phyloP scores from a whole-genome alignment of 176 grass and related monocot species.

The Chloris gayana region DNA sequence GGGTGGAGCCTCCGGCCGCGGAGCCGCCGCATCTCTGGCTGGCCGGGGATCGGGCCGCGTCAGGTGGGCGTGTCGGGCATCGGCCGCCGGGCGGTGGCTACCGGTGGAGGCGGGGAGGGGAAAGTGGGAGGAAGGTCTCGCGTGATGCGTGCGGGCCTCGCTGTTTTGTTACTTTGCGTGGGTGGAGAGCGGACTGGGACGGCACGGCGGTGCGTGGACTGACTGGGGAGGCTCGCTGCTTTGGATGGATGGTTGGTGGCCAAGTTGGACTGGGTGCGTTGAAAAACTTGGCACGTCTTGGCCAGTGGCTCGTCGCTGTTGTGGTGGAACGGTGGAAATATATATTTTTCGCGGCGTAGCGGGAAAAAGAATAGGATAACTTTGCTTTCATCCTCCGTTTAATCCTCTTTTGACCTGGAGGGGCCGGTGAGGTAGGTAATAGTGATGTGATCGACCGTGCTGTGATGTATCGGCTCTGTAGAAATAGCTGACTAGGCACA shows the following conservation, averaged over 20 bases:
- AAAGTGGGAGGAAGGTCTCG: conserved; percentile 41
- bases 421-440: background rate
- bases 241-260: conserved; percentile 24
- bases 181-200: background rate
- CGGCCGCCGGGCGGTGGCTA: conserved; percentile 10
- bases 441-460: background rate
- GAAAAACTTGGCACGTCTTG: conserved; percentile 6
- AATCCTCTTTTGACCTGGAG: background rate
- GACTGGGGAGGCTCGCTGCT: background rate
- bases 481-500: no score
- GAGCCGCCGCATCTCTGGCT: conserved; percentile 22
- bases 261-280: conserved; percentile 38
- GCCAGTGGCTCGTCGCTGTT: conserved; percentile 26
- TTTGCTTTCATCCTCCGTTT: background rate
- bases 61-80: conserved; percentile 29
- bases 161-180: conserved; percentile 5
- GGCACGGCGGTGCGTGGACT: background rate
- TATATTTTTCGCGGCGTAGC: background rate
- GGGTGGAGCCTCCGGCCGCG: conserved; percentile 16
- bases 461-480: no score
- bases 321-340: background rate
- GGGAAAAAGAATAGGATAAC: background rate
- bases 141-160: conserved; percentile 6
- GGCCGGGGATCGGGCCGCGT: conserved; percentile 1
- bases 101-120: conserved; percentile 6